Evolutionary conservation across 2,329 filamentous ascomycete species (phyloP).

Genomic region (Pseudopithomyces maydicus): DNA sequence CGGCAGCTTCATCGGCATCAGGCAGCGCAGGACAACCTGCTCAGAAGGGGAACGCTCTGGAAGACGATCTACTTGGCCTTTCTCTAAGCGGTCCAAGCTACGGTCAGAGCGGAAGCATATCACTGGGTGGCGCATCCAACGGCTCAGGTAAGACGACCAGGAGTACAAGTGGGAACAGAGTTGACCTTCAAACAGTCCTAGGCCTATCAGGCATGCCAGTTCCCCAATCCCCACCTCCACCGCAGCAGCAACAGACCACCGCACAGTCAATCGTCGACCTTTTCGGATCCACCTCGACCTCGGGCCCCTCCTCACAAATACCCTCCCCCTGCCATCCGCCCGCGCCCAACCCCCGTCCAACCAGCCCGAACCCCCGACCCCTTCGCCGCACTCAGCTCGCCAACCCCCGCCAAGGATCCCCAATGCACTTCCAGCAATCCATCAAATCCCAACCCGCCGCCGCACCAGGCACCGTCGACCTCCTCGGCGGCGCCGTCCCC

Average conservation of each 20-base stretch:
- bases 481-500: slow-evolving; percentile 40
- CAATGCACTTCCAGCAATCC: slow-evolving; percentile 55
- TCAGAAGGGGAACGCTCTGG: slow-evolving; percentile 68
- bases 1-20: slow-evolving; percentile 35
- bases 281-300: slow-evolving; percentile 57
- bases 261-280: slow-evolving; percentile 62
- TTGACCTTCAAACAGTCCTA: slow-evolving; percentile 30
- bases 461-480: slow-evolving; percentile 37
- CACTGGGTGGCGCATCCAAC: slow-evolving; percentile 71
- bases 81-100: slow-evolving; percentile 73
- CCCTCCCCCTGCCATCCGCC: slow-evolving; percentile 53
- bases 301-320: slow-evolving; percentile 44
- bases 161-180: neutral
- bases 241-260: slow-evolving; percentile 48
- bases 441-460: slow-evolving; percentile 42
- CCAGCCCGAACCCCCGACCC: slow-evolving; percentile 56
- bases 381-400: slow-evolving; percentile 63
- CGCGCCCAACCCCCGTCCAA: slow-evolving; percentile 44
- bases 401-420: slow-evolving; percentile 57
- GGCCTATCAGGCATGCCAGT: slow-evolving; percentile 40
- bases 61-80: slow-evolving; percentile 88
- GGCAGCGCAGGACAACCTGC: slow-evolving; percentile 50
- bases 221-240: slow-evolving; percentile 28
- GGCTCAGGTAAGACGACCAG: slow-evolving; percentile 36
- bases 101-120: slow-evolving; percentile 79